Evolutionary conservation across 2,329 filamentous ascomycete species (phyloP).

Genomic region (Chaetomium sp.): DNA sequence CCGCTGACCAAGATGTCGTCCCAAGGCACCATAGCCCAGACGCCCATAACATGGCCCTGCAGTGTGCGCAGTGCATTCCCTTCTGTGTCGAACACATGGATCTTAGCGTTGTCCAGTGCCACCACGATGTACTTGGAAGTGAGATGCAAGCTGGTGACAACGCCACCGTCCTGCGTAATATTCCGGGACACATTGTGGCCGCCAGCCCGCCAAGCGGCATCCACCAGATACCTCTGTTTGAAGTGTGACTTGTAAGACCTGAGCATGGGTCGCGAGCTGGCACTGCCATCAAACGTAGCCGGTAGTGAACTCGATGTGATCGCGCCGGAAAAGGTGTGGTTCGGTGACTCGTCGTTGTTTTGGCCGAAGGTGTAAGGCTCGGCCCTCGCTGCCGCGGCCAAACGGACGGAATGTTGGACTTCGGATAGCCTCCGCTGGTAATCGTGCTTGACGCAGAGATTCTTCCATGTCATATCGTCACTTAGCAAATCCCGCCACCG

Average conservation of each 20-base stretch:
- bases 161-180: constrained; percentile 92
- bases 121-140: constrained; percentile 97
- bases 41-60: constrained; percentile 95
- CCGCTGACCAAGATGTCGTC: constrained; percentile 91
- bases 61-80: constrained; percentile 83
- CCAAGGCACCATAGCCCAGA: constrained; percentile 99
- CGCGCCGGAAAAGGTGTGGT: constrained; percentile 41
- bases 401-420: constrained; percentile 33
- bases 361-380: constrained; percentile 30
- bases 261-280: constrained; percentile 52
- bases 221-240: constrained; percentile 94
- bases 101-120: constrained; percentile 95
- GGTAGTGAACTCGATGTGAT: constrained; percentile 31
- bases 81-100: constrained; percentile 93
- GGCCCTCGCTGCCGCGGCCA: constrained; percentile 27
- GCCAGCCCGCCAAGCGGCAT: constrained; percentile 91
- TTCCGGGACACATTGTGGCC: constrained; percentile 77
- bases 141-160: constrained; percentile 90
- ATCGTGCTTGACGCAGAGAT: constrained; percentile 90
- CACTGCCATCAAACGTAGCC: constrained; percentile 44
- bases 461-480: constrained; percentile 98
- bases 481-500: constrained; percentile 89
- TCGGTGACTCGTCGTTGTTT: constrained; percentile 28
- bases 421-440: constrained; percentile 61
- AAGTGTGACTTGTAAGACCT: constrained; percentile 94